Evolutionary conservation across 108 stramenopile genomes (phyloP).

Genomic region (Pseudonitzschia pungens): DNA sequence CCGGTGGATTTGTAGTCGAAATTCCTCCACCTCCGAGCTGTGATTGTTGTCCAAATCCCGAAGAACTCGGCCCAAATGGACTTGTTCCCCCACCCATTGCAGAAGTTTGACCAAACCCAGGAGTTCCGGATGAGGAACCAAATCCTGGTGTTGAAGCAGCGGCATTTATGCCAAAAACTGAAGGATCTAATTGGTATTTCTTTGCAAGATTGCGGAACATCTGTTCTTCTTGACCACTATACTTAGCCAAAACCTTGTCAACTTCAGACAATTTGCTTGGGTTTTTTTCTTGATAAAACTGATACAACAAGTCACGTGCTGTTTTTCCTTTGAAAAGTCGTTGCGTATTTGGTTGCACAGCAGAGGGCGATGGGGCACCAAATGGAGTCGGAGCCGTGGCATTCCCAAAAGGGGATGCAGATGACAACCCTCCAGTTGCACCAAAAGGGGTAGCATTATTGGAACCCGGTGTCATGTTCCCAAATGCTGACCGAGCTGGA

Average conservation of each 20-base stretch:
- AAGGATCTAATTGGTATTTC: conserved; percentile 81
- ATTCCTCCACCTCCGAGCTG: conserved; percentile 41
- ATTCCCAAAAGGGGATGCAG: conserved; percentile 41
- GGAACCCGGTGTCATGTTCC: neutral
- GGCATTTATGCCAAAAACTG: conserved; percentile 61
- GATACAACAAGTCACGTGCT: conserved; percentile 63
- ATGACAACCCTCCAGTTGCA: conserved; percentile 18
- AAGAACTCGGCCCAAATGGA: conserved; percentile 30
- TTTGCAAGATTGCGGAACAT: conserved; percentile 81
- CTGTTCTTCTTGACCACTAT: conserved; percentile 77
- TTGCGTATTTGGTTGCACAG: conserved; percentile 9
- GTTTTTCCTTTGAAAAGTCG: conserved; percentile 43
- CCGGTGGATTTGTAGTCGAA: conserved; percentile 15
- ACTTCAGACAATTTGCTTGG: conserved; percentile 75
- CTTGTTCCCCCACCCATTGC: conserved; percentile 35
- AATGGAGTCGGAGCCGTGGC: conserved; percentile 13
- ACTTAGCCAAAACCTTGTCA: conserved; percentile 78
- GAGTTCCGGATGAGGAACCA: conserved; percentile 24
- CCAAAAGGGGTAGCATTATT: conserved; percentile 29
- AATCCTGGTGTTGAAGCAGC: conserved; percentile 31
- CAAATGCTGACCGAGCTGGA: conserved; percentile 17
- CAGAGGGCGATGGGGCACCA: conserved; percentile 4
- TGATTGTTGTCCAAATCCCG: conserved; percentile 54
- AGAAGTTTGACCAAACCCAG: conserved; percentile 48
- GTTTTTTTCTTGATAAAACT: conserved; percentile 79